Conservation (phyloP, 2,329 filamentous ascomycete species). For the Diaporthe helianthi region DNA sequence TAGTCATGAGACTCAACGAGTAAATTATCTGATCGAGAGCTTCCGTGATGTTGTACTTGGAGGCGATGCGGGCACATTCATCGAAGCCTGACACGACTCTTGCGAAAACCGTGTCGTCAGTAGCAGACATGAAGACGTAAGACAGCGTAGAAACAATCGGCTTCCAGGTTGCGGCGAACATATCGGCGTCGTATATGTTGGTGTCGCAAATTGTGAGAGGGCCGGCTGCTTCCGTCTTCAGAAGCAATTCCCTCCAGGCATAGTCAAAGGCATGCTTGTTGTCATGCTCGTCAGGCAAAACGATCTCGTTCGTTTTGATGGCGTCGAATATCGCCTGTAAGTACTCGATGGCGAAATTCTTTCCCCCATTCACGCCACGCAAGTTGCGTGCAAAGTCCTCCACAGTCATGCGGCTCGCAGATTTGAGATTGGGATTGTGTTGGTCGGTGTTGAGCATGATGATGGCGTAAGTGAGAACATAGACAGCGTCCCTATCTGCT, state of each 20-base stretch:
- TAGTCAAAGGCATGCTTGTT: slow-evolving; percentile 97
- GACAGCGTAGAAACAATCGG: slow-evolving; percentile 93
- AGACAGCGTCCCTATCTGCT: slow-evolving; percentile 85
- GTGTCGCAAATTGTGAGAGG: slow-evolving; percentile 82
- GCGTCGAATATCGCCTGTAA: slow-evolving; percentile 87
- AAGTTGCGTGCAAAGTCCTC: slow-evolving; percentile 87
- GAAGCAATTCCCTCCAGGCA: slow-evolving; percentile 91
- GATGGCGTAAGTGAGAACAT: slow-evolving; percentile 91
- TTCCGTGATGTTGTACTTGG: slow-evolving; percentile 81
- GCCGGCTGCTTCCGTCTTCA: slow-evolving; percentile 81
- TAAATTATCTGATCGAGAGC: slow-evolving; percentile 93
- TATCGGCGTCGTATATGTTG: slow-evolving; percentile 95
- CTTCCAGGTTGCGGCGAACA: slow-evolving; percentile 96
- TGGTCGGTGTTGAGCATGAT: slow-evolving; percentile 98
- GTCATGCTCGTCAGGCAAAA: slow-evolving; percentile 95
- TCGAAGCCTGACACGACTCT: slow-evolving; percentile 94
- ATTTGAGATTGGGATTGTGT: slow-evolving; percentile 89
- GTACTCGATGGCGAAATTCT: slow-evolving; percentile 85
- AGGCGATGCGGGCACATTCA: slow-evolving; percentile 92
- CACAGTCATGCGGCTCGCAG: slow-evolving; percentile 81
- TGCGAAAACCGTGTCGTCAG: slow-evolving; percentile 93
- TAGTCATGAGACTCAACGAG: slow-evolving; percentile 89
- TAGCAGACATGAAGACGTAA: slow-evolving; percentile 99
- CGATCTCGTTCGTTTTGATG: slow-evolving; percentile 93
- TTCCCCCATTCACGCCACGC: slow-evolving; percentile 85